These are phyloP conservation scores for Ganoderma resinaceum DNA, from an alignment of 1,284 basidiomycete species.

Conservation along the genomic window DNA sequence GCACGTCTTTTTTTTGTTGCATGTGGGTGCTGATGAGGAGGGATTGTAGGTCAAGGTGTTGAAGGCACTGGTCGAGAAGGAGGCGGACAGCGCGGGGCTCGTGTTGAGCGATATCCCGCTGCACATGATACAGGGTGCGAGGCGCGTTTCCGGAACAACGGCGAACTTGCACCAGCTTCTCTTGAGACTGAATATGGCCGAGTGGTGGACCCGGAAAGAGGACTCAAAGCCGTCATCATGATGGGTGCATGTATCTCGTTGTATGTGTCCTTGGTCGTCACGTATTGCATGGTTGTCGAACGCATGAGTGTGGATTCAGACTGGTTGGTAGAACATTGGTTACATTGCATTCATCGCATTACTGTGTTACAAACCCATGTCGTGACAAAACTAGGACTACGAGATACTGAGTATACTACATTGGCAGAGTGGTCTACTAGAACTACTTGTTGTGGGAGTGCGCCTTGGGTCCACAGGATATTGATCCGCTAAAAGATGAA, in stretches of 20 bases:
- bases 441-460: conserved; percentile 23
- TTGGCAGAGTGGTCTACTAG: conserved; percentile 21
- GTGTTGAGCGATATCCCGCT: conserved; percentile 38
- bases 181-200: conserved; percentile 35
- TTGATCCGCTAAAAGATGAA: conserved; percentile 14
- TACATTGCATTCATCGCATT: conserved; percentile 21
- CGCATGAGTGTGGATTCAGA: background rate
- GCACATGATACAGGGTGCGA: conserved; percentile 31
- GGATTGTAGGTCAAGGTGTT: conserved; percentile 41
- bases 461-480: background rate
- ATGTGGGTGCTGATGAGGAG: background rate
- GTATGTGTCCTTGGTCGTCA: no score
- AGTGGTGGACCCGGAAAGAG: conserved; percentile 35
- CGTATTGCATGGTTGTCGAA: background rate
- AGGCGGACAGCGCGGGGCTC: conserved; percentile 36
- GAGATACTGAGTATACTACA: conserved; percentile 30
- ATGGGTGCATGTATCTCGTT: background rate
- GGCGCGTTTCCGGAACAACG: conserved; percentile 36
- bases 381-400: conserved; percentile 29
- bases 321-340: background rate
- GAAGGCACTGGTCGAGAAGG: conserved; percentile 41
- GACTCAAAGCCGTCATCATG: background rate
- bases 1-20: background rate
- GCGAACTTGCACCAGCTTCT: conserved; percentile 40
- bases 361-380: conserved; percentile 26